Base-by-base conservation (phyloP, 257 asterid genomes). In the Leonotis leonurus region DNA sequence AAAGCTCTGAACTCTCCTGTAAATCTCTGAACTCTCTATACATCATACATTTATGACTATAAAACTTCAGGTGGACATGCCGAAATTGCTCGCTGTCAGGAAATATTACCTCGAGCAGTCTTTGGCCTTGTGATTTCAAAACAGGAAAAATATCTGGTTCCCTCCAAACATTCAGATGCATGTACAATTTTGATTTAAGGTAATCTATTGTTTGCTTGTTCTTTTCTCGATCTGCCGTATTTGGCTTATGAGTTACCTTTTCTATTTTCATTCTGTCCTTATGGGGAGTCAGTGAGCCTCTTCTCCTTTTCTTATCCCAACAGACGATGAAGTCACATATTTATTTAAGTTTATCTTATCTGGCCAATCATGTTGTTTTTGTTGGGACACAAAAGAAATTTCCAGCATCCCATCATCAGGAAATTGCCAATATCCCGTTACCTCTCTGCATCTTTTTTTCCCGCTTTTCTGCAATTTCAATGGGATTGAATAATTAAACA, bases 101-200 rank as follows among this genome's bases (percentile, higher is more conserved):
- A 65, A 82, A 80, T 75, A 75, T 89, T 40, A 64, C 97, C 24
- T 79, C 94, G 7, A 81, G 83, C 69, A 82, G 83, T 67, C 80
- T 89, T 62, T 75, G 83, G 62, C 99, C 94, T 40, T 89, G 96
- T 85, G 99, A 93, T 77, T 93, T 93, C 69, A 93, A 88, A 78
- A 76, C 83, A 94, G 96, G 94, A 69, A 93, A 79, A 78, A 78
- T 89, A 58, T 71, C 87, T 46, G 71, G 85, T 70, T 80, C 99
- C 69, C 84, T 88, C 61, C 96, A 82, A 70, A 83, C 85, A 64
- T 85, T 87, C 79, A 75, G 92, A 75, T 93, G 97, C 83, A 78
- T 78, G 18, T 89, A 87, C 82, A 79, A 77, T 73, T 82, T 89
- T 73, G 83, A 84, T 55, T 48, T 85, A 64, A 87, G 96, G 97